Evolutionary conservation across 768 basidiomycete genomes (phyloP).

Genomic region (Sporobolomyces roseus): DNA sequence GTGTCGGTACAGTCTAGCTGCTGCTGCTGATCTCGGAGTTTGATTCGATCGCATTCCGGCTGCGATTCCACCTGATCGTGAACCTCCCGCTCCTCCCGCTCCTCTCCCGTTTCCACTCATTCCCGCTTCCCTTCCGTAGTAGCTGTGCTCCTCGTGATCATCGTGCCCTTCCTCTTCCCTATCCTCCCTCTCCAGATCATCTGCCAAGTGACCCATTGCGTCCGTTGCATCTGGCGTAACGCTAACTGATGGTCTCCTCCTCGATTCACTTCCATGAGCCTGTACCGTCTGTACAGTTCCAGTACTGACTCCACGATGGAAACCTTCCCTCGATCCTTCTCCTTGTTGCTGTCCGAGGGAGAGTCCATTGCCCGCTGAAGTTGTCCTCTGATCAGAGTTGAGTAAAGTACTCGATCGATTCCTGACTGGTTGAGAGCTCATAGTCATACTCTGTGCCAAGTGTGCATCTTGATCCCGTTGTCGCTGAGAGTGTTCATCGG

Average conservation of each 20-base stretch:
- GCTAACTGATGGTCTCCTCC: conserved; percentile 18
- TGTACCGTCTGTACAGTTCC: background rate
- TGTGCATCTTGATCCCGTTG: conserved; percentile 29
- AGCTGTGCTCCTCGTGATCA: conserved; percentile 13
- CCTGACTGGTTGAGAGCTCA: conserved; percentile 2
- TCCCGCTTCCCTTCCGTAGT: conserved; percentile 16
- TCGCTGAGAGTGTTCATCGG: conserved; percentile 19
- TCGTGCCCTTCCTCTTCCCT: conserved; percentile 25
- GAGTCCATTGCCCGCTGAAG: conserved; percentile 1
- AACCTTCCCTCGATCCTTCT: background rate
- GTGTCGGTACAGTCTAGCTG: conserved; percentile 42
- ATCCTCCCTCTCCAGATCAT: conserved; percentile 37
- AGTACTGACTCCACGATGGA: conserved; percentile 12
- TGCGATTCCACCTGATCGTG: background rate
- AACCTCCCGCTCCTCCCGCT: conserved; percentile 1
- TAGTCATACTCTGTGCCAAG: conserved; percentile 32
- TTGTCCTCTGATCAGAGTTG: conserved; percentile 3
- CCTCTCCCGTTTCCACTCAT: conserved; percentile 4
- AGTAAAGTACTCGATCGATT: conserved; percentile 23
- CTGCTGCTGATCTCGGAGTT: conserved; percentile 29
- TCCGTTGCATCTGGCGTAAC: conserved; percentile 14
- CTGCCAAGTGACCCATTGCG: conserved; percentile 38
- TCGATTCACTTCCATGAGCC: background rate
- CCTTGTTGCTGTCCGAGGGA: background rate
- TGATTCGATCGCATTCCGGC: background rate